Evolutionary conservation across 345 rosid genomes (phyloP), one percentile per base, ranked within the genome.

Genomic region (Salix exigua): DNA sequence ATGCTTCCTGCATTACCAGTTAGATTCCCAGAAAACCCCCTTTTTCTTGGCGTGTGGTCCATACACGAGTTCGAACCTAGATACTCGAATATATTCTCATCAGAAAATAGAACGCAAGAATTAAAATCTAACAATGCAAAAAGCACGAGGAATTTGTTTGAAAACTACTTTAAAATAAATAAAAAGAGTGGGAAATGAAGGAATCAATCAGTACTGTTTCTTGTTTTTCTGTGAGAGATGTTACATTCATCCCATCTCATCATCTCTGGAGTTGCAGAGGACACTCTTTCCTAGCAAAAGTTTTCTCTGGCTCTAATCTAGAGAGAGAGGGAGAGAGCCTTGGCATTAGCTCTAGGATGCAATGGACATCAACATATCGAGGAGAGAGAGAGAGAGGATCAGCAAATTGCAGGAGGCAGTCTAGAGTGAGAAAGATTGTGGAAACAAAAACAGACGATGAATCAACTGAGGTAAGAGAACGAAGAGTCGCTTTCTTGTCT

Each of bases 211-310:
- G 18, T 46, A 46, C 19, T 46, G 51, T 46, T 46, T 46, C 18
- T 46, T 46, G 6, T 46, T 60, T 10, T 66, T 16, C 13, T 21
- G 26, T 4, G 10, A 4, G 58, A 31, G n/a, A n/a, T n/a, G 2
- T 21, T 5, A 42, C n/a, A 51, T 44, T 72, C 61, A 81, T 68
- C 71, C 78, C 78, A 77, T 89, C 91, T 78, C 86, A 83, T 89
- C 90, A 82, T 33, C 80, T 53, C 13, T 14, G 68, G 33, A 78
- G 21, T 4, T 46, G 70, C 71, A 68, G 80, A 68, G 80, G 79
- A 76, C 80, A 68, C 86, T 55, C 81, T 80, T 85, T 75, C 85
- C 86, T 48, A 79, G 26, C 51, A 46, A 31, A 65, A 30, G 28
- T 37, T 7, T 21, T 11, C 30, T 21, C 11, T 17, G 25, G 2